Evolutionary conservation across 768 basidiomycete genomes (phyloP), one percentile per base, ranked within the genome.

Genomic region (Leccinum disarticulatum): DNA sequence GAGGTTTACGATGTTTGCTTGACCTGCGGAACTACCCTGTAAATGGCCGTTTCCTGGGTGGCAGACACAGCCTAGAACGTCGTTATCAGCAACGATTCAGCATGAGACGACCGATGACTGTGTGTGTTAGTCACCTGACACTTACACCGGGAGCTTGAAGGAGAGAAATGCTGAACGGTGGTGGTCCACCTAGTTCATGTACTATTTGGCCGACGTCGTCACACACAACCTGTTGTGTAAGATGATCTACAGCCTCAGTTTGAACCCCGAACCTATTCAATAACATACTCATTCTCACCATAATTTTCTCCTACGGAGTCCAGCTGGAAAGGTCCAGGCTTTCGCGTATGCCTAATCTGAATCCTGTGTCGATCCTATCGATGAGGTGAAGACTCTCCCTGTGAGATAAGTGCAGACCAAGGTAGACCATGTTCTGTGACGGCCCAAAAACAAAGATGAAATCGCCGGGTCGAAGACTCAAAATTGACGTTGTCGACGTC

Each of bases 291-390:
- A 1, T 72, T 67, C 58, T 81, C 80, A 9, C 77, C 73, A 52
- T 82, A 83, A 0, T 81, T 81, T 13, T 56, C 61, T 1, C 79
- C 79, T 33, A 30, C 31, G 10, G n/a, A 1, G 79, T 77, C 64
- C 19, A 66, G 57, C 1, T 74, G 52, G 76, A 61, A 76, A n/a
- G n/a, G n/a, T n/a, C n/a, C n/a, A 73, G 4, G 66, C 73, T 8
- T 67, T 64, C 31, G 43, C 8, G 43, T 60, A 2, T 25, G 25
- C 25, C 25, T 25, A 25, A 25, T 25, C 25, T 25, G 25, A 25
- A 25, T 61, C 56, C 36, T 73, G 72, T 1, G 71, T 69, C 19
- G 75, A 71, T 6, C 67, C 70, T 10, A 79, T 72, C 0, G 79
- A 79, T 1, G 76, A 80, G 13, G 77, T 80, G 58, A 77, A 33